Base-by-base conservation (phyloP, 768 basidiomycete species). In the Agaricus subrufescens region DNA sequence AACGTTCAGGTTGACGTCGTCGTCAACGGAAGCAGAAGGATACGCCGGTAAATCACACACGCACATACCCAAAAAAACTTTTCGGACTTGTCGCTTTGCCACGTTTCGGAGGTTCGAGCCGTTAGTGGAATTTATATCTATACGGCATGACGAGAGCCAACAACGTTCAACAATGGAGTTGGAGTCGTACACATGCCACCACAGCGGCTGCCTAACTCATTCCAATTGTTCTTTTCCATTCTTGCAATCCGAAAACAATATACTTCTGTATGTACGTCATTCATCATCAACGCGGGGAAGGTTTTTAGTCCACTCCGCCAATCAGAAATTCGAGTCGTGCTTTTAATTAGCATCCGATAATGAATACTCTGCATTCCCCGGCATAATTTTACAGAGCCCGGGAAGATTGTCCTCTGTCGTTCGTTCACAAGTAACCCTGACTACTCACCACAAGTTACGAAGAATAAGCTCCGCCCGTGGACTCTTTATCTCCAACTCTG, bases 151-250 rank as follows among this genome's bases (percentile, higher is more conserved):
- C 54, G 46, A 15, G 25, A 49, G 30, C 43, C 8, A 23, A 31
- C 48, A 30, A 37, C 27, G 38, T 49, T 44, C 54, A 50, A 50
- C 47, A 47, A 25, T 30, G 23, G n/a, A 43, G 23, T 19, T 43
- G 45, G 27, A 52, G 44, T 38, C 15, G 34, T n/a, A 34, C n/a
- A n/a, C 43, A 42, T 49, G 53, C 31, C 19, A 49, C 38, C 50
- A 55, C 42, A 50, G 31, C 51, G 44, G 19, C 46, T 44, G 34
- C 50, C 23, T 25, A 19, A 14, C 7, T n/a, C 39, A 39, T 50
- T 43, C 19, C 30, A 39, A 38, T 48, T 47, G 42, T 53, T 54
- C 50, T 46, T 46, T 56, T 61, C 38, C 54, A 52, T 58, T 58
- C 57, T 6, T 40, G 40, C 38, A 12, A 46, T 39, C 50, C 57